Evolutionary conservation across 306 rosid species (phyloP), one percentile per base, ranked within the genome.

Genomic region (Citrullus colocynthis): DNA sequence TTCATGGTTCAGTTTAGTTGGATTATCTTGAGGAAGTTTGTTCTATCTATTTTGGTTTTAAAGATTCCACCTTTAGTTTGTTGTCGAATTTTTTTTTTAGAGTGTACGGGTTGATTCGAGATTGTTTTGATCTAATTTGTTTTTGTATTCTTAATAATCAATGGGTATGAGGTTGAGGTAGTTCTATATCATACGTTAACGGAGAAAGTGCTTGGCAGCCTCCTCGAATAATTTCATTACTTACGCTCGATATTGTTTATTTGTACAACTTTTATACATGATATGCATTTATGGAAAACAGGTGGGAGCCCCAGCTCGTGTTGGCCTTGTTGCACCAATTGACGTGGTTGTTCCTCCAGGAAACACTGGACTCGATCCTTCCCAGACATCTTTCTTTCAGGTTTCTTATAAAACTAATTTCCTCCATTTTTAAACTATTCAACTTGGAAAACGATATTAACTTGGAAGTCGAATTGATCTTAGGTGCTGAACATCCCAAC

Each of bases 291-390:
- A 5, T n/a, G 16, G 3, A 3, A 3, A 63, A 74, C 77, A 91
- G 97, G 98, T 94, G 36, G 96, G 94, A 83, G 97, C 98, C n/a
- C 98, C 98, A 76, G 98, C 98, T 51, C 97, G 98, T 84, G 98
- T 94, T 32, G 98, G 97, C 74, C 84, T 93, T 84, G 87, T 91
- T 75, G 98, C 98, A 14, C 98, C 98, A 16, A 90, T 93, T 81
- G 98, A 93, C 64, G 98, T 93, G 0, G 82, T 93, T 57, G 97
- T 93, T 10, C 97, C 98, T 60, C 97, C 97, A 0, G 98, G 98
- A 42, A 94, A 94, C 91, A 93, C 98, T 4, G 97, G 98, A 14
- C 92, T 93, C 6, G 98, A 93, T 56, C 98, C 98, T 5, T 93
- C 98, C 0, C 97, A 91, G 84, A 93, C 98, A 0, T 93, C 98